Conservation (phyloP, 2,329 filamentous ascomycete genomes). For the Aspergillus novoparasiticus region DNA sequence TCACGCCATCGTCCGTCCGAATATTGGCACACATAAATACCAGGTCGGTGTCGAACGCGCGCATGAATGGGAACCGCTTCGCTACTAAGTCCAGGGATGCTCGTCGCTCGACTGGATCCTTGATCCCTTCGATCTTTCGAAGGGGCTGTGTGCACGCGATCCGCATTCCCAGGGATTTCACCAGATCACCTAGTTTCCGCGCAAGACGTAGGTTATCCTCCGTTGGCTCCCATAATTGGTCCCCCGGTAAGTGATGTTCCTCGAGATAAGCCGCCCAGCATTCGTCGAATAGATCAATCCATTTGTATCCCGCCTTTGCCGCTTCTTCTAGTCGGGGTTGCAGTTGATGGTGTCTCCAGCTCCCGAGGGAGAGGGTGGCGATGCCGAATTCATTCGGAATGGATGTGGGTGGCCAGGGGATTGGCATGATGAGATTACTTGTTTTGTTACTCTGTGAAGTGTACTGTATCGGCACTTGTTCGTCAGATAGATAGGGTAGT, state of each 20-base stretch:
- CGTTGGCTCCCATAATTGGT: slow-evolving; percentile 34
- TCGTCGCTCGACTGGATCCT: slow-evolving; percentile 29
- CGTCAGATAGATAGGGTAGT: neutral
- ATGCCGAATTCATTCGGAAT: slow-evolving; percentile 30
- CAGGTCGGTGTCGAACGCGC: slow-evolving; percentile 38
- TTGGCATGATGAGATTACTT: slow-evolving; percentile 12
- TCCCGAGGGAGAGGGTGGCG: slow-evolving; percentile 37
- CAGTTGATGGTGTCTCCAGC: slow-evolving; percentile 31
- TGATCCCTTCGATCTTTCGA: slow-evolving; percentile 35
- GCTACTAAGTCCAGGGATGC: slow-evolving; percentile 30
- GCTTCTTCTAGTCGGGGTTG: slow-evolving; percentile 31
- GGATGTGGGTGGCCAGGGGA: slow-evolving; percentile 19
- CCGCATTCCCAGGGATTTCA: slow-evolving; percentile 34
- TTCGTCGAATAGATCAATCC: slow-evolving; percentile 40
- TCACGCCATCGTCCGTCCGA: slow-evolving; percentile 32
- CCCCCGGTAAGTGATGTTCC: slow-evolving; percentile 27
- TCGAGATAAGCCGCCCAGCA: slow-evolving; percentile 38
- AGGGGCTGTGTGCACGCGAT: slow-evolving; percentile 38
- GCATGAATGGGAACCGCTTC: slow-evolving; percentile 39
- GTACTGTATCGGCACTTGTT: neutral
- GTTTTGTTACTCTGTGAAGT: neutral
- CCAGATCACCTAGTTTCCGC: slow-evolving; percentile 29
- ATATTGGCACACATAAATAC: slow-evolving; percentile 40
- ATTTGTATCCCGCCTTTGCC: slow-evolving; percentile 32
- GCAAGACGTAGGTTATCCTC: slow-evolving; percentile 29